phyloP scores from a whole-genome alignment of 2,329 filamentous ascomycete species.

The Aspergillus felis region DNA sequence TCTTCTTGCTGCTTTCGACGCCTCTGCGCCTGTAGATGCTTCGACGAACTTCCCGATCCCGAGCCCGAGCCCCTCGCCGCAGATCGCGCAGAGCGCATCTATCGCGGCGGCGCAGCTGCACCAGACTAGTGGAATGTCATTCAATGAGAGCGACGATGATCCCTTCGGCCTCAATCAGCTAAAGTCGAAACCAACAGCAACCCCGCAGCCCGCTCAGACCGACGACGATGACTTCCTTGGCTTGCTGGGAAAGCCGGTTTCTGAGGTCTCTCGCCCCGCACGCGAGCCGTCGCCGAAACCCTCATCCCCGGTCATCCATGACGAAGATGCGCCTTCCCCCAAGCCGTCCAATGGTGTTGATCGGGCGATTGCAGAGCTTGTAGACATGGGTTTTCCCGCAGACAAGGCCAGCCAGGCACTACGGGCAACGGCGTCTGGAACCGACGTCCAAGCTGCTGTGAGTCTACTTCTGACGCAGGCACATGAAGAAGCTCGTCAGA shows the following conservation, averaged over 20 bases:
- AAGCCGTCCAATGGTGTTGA: slow-evolving; percentile 57
- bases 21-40: slow-evolving; percentile 55
- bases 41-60: slow-evolving; percentile 57
- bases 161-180: slow-evolving; percentile 76
- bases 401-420: slow-evolving; percentile 80
- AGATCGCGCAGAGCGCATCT: slow-evolving; percentile 11
- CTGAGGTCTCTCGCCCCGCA: slow-evolving; percentile 43
- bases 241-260: slow-evolving; percentile 56
- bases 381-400: slow-evolving; percentile 90
- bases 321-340: slow-evolving; percentile 15
- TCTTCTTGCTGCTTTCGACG: slow-evolving; percentile 59
- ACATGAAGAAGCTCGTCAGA: slow-evolving; percentile 75
- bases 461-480: slow-evolving; percentile 89
- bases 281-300: slow-evolving; percentile 25
- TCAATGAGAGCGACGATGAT: slow-evolving; percentile 69
- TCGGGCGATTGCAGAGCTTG: slow-evolving; percentile 76
- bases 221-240: slow-evolving; percentile 63
- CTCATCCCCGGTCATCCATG: slow-evolving; percentile 11
- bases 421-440: slow-evolving; percentile 71
- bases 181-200: slow-evolving; percentile 50
- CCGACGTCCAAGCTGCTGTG: slow-evolving; percentile 81
- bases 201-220: slow-evolving; percentile 42
- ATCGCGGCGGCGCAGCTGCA: slow-evolving; percentile 10
- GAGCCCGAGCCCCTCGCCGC: slow-evolving; percentile 29
- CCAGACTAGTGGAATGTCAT: slow-evolving; percentile 23